These are phyloP conservation scores for Basidiobolus meristosporus DNA, from an alignment of 371 early-diverging fungal genomes.

Conservation along the genomic window DNA sequence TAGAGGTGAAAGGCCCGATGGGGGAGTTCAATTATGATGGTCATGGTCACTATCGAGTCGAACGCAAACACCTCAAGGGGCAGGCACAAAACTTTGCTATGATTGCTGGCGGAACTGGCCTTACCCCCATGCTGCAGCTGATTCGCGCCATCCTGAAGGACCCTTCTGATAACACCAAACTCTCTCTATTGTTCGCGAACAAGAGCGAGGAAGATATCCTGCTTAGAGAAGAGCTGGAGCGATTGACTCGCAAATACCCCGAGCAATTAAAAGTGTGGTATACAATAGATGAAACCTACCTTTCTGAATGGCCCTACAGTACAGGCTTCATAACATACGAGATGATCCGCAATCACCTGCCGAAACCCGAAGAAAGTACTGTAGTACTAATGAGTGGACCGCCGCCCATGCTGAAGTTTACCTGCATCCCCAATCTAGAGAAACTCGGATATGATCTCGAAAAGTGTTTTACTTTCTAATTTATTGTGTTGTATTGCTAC, in stretches of 20 bases:
- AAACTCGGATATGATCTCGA: too few species aligned
- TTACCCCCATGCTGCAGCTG: constrained; percentile 92
- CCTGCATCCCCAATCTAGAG: too few species aligned
- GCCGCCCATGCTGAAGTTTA: constrained; percentile 78
- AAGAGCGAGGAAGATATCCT: constrained; percentile 78
- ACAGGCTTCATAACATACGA: constrained; percentile 71
- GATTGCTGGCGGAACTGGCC: constrained; percentile 88
- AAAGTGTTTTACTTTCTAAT: too few species aligned
- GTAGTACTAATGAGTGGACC: constrained; percentile 89
- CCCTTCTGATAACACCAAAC: constrained; percentile 62
- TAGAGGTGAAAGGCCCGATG: constrained; percentile 77
- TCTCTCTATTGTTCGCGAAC: constrained; percentile 83
- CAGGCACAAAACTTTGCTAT: constrained; percentile 67
- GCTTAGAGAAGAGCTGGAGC: constrained; percentile 64
- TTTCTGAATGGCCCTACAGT: constrained; percentile 66
- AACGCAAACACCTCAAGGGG: too few species aligned
- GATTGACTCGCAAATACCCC: constrained; percentile 49
- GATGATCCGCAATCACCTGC: constrained; percentile 55
- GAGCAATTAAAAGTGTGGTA: too few species aligned
- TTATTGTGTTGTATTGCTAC: too few species aligned
- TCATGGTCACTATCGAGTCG: too few species aligned
- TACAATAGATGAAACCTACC: too few species aligned
- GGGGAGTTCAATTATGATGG: constrained; percentile 76
- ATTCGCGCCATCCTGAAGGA: constrained; percentile 66
- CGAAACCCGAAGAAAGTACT: constrained; percentile 53